Conservation (phyloP, 1,139 yeast genomes). For the Saccharomycopsis hybrid region DNA sequence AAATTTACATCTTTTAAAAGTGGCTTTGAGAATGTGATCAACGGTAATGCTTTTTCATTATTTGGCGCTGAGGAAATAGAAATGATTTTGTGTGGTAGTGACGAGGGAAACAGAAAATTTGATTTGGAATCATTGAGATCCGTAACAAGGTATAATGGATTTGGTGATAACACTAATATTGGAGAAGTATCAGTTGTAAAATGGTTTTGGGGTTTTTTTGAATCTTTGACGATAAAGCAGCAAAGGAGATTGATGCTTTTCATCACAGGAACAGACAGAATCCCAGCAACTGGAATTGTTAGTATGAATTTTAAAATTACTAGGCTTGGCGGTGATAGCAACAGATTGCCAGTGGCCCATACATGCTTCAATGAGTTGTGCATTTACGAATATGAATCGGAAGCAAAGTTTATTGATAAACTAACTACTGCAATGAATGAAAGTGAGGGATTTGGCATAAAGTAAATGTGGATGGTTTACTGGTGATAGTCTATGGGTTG, state of each 20-base stretch:
- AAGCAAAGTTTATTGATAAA: constrained; percentile 48
- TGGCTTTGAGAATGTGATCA: constrained; percentile 74
- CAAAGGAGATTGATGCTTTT: constrained; percentile 66
- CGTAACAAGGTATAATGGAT: constrained; percentile 68
- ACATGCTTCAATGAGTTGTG: constrained; percentile 92
- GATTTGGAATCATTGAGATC: constrained; percentile 65
- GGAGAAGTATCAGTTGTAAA: constrained; percentile 36
- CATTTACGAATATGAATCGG: constrained; percentile 54
- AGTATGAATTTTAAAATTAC: constrained; percentile 65
- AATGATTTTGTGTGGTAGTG: constrained; percentile 71
- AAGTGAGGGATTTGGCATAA: constrained; percentile 82
- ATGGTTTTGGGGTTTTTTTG: constrained; percentile 87
- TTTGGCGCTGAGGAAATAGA: constrained; percentile 81
- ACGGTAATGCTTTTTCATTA: constrained; percentile 71
- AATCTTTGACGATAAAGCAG: constrained; percentile 35
- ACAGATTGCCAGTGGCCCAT: constrained; percentile 75
- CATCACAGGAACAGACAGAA: constrained; percentile 84
- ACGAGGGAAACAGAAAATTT: constrained; percentile 35
- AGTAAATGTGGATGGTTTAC: constrained; percentile 28
- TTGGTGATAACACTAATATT: constrained; percentile 37
- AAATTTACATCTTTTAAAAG: constrained; percentile 53
- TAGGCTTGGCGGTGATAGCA: constrained; percentile 43
- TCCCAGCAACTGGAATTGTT: constrained; percentile 88
- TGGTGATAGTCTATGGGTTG: no score
- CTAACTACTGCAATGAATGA: constrained; percentile 63